Evolutionary conservation across 495 filamentous ascomycete genomes (phyloP), one percentile per base, ranked within the genome.

Genomic region (Penicillium daleae): DNA sequence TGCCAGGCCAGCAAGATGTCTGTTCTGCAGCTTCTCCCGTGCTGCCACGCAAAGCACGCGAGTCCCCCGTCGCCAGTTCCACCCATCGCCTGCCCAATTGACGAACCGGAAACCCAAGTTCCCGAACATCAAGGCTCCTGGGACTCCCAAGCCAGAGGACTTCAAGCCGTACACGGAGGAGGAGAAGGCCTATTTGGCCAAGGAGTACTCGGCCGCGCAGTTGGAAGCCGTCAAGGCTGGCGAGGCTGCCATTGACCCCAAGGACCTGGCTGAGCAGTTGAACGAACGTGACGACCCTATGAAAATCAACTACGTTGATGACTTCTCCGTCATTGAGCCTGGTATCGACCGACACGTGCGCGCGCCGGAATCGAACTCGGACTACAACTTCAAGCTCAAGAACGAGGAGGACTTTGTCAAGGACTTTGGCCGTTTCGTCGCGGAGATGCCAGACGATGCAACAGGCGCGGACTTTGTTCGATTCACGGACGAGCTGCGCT

Each of bases 201-300:
- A 86, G 64, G 79, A 82, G 60, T 98, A 97, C 81, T 90, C 90
- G 6, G 83, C 88, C 15, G 83, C 87, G 62, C 95, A 99, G 76
- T 80, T 97, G 61, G 81, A 80, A n/a, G 91, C 92, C 49, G 87
- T 99, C 75, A 82, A 92, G 76, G 92, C 90, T 56, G 95, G 90
- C 61, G 95, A 99, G 76, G 81, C 83, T 10, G 86, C 91, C 60
- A 90, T 99, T 75, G 85, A 91, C 75, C 85, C 89, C 17, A 76
- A 84, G 61, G 92, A 99, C 75, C 74, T 98, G 70, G 84, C 86
- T 8, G 83, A 86, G 39, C 89, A 93, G 74, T 88, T 87, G 54
- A 80, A 82, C 4, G 70, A 89, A 51, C 87, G 90, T 50, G 75
- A 72, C 44, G 95, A 98, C 73, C 83, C 88, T 10, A 89, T 90